Evolutionary conservation across 2,329 filamentous ascomycete genomes (phyloP).

Genomic region (Diaporthe citrichinensis): DNA sequence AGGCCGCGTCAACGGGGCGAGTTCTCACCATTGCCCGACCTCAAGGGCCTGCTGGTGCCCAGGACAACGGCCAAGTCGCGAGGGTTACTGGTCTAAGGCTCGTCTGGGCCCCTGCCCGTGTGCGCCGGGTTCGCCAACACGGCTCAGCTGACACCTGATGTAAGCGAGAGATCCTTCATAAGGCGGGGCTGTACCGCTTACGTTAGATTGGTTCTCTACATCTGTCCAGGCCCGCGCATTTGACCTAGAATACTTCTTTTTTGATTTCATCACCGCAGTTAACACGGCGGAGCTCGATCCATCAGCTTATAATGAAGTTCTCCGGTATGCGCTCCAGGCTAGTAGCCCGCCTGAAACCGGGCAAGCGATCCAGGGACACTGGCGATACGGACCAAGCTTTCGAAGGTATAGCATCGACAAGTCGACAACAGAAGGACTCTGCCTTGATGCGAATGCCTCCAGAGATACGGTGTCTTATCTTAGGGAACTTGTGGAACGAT

Average conservation of each 20-base stretch:
- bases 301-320: slow-evolving; percentile 1
- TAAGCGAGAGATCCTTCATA: slow-evolving; percentile 3
- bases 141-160: neutral
- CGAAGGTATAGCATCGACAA: slow-evolving; percentile 19
- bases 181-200: slow-evolving; percentile 17
- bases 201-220: slow-evolving; percentile 11
- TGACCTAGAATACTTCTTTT: slow-evolving; percentile 7
- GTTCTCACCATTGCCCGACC: neutral
- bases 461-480: slow-evolving; percentile 14
- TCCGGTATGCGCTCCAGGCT: slow-evolving; percentile 15
- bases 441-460: slow-evolving; percentile 15
- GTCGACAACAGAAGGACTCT: slow-evolving; percentile 11
- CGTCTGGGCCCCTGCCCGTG: neutral
- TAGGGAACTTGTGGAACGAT: slow-evolving; percentile 11
- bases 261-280: neutral
- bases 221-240: slow-evolving; percentile 11
- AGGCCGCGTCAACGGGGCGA: neutral
- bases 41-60: neutral
- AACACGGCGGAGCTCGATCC: slow-evolving; percentile 3
- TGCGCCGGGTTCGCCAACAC: neutral
- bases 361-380: slow-evolving; percentile 11
- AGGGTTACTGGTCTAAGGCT: neutral
- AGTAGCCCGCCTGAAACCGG: slow-evolving; percentile 9
- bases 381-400: slow-evolving; percentile 11
- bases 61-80: neutral